Evolutionary conservation across 73 alveolate species (phyloP).

Genomic region (Paramecium primaurelia): DNA sequence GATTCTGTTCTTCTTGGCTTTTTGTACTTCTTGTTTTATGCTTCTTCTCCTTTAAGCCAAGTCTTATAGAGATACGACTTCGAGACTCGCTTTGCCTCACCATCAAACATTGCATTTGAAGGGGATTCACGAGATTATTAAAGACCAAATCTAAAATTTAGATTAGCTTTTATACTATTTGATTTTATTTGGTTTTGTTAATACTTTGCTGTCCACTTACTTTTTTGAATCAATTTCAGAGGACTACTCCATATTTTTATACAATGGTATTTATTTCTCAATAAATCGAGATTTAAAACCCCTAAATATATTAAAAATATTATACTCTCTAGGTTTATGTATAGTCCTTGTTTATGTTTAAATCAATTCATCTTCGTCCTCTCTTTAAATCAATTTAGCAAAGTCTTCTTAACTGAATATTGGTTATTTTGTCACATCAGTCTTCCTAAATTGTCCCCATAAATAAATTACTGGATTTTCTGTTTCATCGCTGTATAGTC

Average conservation of each 20-base stretch:
- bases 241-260: neutral
- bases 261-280: neutral
- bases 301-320: neutral
- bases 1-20: neutral
- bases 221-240: neutral
- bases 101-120: neutral
- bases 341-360: neutral
- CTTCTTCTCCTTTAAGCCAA: neutral
- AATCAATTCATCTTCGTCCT: neutral
- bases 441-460: neutral
- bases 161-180: neutral
- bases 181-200: neutral
- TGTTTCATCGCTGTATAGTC: neutral
- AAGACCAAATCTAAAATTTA: neutral
- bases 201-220: neutral
- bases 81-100: neutral
- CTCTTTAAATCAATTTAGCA: neutral
- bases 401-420: slow-evolving; percentile 20
- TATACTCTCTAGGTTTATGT: neutral
- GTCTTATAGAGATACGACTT: neutral
- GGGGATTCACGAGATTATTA: neutral
- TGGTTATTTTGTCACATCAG: neutral
- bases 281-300: neutral
- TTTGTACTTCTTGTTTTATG: neutral
- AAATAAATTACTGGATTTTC: neutral